Evolutionary conservation across 2,329 filamentous ascomycete genomes (phyloP).

Genomic region (Ophiocordyceps camponoti-rufipedis): DNA sequence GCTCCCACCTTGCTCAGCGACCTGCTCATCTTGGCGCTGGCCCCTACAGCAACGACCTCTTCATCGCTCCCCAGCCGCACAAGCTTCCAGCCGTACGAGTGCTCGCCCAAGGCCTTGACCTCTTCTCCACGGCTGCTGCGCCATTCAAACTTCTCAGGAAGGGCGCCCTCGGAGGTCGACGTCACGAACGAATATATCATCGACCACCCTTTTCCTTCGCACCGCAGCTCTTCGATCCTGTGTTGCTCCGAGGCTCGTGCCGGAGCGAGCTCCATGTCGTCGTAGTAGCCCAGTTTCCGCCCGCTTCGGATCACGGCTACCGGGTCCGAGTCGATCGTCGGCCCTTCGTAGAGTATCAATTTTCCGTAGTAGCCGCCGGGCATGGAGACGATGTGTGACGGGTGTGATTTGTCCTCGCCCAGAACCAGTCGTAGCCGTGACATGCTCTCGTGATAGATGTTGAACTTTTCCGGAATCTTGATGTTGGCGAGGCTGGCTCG

Average conservation of each 20-base stretch:
- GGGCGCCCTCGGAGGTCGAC: conserved; percentile 11
- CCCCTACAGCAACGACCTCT: conserved; percentile 24
- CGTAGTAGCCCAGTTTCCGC: conserved; percentile 1
- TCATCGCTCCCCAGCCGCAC: conserved; percentile 10
- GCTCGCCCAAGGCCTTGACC: conserved; percentile 13
- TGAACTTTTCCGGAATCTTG: conserved; percentile 2
- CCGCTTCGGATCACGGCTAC: conserved; percentile 1
- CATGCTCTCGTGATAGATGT: conserved; percentile 3
- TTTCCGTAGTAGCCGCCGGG: conserved; percentile 3
- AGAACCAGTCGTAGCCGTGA: conserved; percentile 2
- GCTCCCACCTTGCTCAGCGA: conserved; percentile 12
- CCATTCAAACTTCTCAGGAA: conserved; percentile 21
- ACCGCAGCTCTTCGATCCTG: conserved; percentile 3
- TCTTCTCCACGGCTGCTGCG: conserved; percentile 17
- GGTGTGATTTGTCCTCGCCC: conserved; percentile 2
- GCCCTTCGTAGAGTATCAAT: conserved; percentile 4
- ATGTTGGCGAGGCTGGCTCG: conserved; percentile 1
- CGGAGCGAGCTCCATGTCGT: conserved; percentile 4
- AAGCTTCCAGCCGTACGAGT: conserved; percentile 21
- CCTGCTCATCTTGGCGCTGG: conserved; percentile 1
- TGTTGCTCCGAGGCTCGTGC: conserved; percentile 1
- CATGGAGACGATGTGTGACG: conserved; percentile 2
- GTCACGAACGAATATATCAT: conserved; percentile 13
- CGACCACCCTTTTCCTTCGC: conserved; percentile 1
- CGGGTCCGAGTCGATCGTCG: conserved; percentile 1